Base-by-base conservation (phyloP, 2,329 filamentous ascomycete genomes). In the Epichloe gansuensis region DNA sequence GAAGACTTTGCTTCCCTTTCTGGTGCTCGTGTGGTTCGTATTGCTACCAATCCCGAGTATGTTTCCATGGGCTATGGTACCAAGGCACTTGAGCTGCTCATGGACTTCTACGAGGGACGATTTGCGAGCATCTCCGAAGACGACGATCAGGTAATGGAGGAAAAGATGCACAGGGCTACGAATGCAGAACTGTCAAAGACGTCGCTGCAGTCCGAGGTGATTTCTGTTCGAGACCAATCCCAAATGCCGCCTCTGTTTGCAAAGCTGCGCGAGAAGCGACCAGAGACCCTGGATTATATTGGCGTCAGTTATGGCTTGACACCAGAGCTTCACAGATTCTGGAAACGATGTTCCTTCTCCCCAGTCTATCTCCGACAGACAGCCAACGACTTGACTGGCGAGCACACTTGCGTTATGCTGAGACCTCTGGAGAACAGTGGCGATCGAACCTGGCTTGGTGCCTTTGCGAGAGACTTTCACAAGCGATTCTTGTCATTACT, bases 331-430 rank as follows among this genome's bases (percentile, higher is more conserved):
- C 93, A 95, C 72, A 94, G 88, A 64, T 98, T 98, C 75, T 98
- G 93, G 93, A 95, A 96, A 71, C 85, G 87, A 38, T 81, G 86
- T 15, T 76, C 76, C 1, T 98, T 96, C 66, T 81, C 83, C 2
- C 93, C 93, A 0, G 88, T 98, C 0, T 98, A 98, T 63, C 78
- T 98, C 13, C 81, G 93, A 37, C 93, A 98, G 72, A 98, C 94
- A 2, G 78, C 93, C 50, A 98, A 97, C 65, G 93, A 97, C 53
- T 76, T 98, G 46, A 98, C 94, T 0, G 93, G 93, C 52, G 93
- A 98, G 69, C 93, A 98, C 67, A 95, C 93, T 0, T 96, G 90
- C 65, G 91, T 98, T 31, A 98, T 98, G 94, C 78, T 98, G 48
- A 82, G 89, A 53, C 86, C 90, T 2, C 76, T 98, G 6, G 76